Evolutionary conservation across 1,284 basidiomycete species (phyloP).

Genomic region (Mycena citricolor): DNA sequence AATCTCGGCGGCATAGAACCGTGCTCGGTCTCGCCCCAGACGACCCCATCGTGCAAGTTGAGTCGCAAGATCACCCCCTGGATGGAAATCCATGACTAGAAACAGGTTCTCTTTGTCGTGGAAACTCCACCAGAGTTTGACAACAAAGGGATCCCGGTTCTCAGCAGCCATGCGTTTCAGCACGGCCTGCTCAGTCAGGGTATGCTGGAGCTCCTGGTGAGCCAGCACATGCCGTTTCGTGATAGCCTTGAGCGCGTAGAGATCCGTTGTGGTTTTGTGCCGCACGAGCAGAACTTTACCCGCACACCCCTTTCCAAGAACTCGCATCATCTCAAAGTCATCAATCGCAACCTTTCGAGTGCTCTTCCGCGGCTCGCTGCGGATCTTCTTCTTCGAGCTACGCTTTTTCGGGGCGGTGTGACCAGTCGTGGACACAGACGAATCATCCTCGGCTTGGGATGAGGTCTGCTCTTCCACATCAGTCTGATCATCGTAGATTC

Average conservation of each 20-base stretch:
- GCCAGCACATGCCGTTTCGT: slow-evolving; percentile 94
- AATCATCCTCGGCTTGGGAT: slow-evolving; percentile 60
- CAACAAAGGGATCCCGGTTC: slow-evolving; percentile 86
- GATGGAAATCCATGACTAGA: slow-evolving; percentile 93
- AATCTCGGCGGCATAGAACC: slow-evolving; percentile 96
- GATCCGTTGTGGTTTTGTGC: slow-evolving; percentile 65
- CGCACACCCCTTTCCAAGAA: slow-evolving; percentile 94
- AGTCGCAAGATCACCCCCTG: slow-evolving; percentile 94
- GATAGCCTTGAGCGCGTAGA: slow-evolving; percentile 95
- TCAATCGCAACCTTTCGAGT: slow-evolving; percentile 74
- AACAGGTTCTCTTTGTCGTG: slow-evolving; percentile 95
- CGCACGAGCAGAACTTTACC: slow-evolving; percentile 90
- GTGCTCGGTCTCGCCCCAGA: slow-evolving; percentile 86
- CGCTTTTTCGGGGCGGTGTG: slow-evolving; percentile 52
- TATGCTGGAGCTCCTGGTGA: slow-evolving; percentile 94
- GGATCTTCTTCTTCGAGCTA: slow-evolving; percentile 30
- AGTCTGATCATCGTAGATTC: slow-evolving; percentile 43
- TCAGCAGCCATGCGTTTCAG: slow-evolving; percentile 86
- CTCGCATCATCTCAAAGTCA: slow-evolving; percentile 96
- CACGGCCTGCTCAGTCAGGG: slow-evolving; percentile 92
- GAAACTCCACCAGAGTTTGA: slow-evolving; percentile 94
- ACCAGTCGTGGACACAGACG: slow-evolving; percentile 59
- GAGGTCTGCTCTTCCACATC: slow-evolving; percentile 43
- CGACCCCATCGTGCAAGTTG: slow-evolving; percentile 94
- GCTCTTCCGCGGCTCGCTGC: slow-evolving; percentile 44